A percentile compares a stretch with the other conserved stretches of the same genome.
Evolutionary conservation across 352 stramenopile species (phyloP).

Genomic region (Globisporangium camurandrum): DNA sequence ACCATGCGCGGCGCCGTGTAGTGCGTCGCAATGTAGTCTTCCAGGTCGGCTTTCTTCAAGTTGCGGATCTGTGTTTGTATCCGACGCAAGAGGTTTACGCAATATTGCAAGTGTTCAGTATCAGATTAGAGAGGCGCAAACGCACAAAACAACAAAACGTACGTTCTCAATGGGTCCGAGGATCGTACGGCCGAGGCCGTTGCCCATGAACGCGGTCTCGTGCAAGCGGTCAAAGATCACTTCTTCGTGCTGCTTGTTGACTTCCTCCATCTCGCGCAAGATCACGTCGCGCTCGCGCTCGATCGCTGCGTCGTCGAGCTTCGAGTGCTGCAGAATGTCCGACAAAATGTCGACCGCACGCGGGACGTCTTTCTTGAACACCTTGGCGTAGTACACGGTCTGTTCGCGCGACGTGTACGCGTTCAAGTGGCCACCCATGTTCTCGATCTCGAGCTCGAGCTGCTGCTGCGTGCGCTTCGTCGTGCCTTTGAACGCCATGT

Average conservation of each 20-base stretch:
- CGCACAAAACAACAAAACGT: slow-evolving; percentile 21
- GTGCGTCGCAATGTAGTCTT: slow-evolving; percentile 98
- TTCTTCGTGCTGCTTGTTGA: slow-evolving; percentile 98
- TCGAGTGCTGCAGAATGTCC: slow-evolving; percentile 99
- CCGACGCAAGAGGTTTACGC: too few relatives aligned
- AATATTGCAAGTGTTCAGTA: too few relatives aligned
- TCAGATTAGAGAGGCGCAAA: too few relatives aligned
- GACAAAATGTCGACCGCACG: slow-evolving; percentile 97
- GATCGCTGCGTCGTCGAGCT: slow-evolving; percentile 94
- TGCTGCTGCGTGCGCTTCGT: slow-evolving; percentile 94
- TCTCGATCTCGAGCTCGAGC: slow-evolving; percentile 99
- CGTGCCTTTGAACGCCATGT: slow-evolving; percentile 99
- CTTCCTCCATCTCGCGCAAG: slow-evolving; percentile 98
- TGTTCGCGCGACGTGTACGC: slow-evolving; percentile 99
- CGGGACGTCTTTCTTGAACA: slow-evolving; percentile 98
- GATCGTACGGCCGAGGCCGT: slow-evolving; percentile 97
- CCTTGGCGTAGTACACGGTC: slow-evolving; percentile 99
- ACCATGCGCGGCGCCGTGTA: slow-evolving; percentile 99
- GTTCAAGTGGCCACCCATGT: slow-evolving; percentile 99
- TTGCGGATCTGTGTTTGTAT: slow-evolving; percentile 75
- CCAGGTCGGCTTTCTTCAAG: slow-evolving; percentile 92
- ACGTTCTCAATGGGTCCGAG: slow-evolving; percentile 99
- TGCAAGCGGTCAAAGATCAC: slow-evolving; percentile 99
- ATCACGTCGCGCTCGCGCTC: slow-evolving; percentile 98
- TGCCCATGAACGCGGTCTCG: slow-evolving; percentile 97